These are phyloP conservation scores for Yamadazyma laniorum DNA, from an alignment of 805 yeast genomes.

Conservation along the genomic window DNA sequence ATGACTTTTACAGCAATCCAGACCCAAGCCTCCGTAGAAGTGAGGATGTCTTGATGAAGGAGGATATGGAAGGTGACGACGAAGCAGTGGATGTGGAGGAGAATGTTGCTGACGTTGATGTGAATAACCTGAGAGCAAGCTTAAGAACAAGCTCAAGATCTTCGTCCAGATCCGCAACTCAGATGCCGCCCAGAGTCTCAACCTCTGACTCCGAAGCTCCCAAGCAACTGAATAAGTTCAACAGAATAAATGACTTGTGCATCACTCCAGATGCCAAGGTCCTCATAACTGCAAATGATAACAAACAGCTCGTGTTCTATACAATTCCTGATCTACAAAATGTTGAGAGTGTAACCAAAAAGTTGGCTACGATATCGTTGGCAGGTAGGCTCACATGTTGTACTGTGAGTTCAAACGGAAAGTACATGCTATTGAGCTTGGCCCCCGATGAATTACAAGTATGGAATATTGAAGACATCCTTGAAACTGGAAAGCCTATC, in stretches of 20 bases:
- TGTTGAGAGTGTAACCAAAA: slow-evolving; percentile 29
- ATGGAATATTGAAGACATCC: slow-evolving; percentile 61
- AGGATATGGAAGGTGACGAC: slow-evolving; percentile 11
- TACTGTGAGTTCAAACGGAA: slow-evolving; percentile 52
- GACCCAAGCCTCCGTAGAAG: slow-evolving; percentile 11
- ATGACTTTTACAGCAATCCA: slow-evolving; percentile 39
- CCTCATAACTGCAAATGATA: slow-evolving; percentile 64
- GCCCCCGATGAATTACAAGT: slow-evolving; percentile 76
- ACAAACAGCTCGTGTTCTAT: slow-evolving; percentile 59
- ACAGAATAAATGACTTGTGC: slow-evolving; percentile 66
- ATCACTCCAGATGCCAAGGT: slow-evolving; percentile 62
- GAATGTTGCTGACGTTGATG: slow-evolving; percentile 10
- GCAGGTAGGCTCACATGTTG: slow-evolving; percentile 66
- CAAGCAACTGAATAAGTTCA: slow-evolving; percentile 22
- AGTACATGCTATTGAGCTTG: slow-evolving; percentile 58
- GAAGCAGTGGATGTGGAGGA: slow-evolving; percentile 9
- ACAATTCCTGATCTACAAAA: slow-evolving; percentile 42
- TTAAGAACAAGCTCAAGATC: slow-evolving; percentile 2
- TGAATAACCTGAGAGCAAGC: slow-evolving; percentile 1
- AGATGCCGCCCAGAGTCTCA: background rate
- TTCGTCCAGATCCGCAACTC: slow-evolving; percentile 3
- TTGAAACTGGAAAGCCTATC: slow-evolving; percentile 35
- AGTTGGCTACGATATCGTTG: slow-evolving; percentile 47
- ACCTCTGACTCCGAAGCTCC: background rate
- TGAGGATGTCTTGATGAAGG: slow-evolving; percentile 16